Evolutionary conservation across 148 eudicot species (phyloP), one percentile per base, ranked within the genome.

Genomic region (Rhododendron henanense): DNA sequence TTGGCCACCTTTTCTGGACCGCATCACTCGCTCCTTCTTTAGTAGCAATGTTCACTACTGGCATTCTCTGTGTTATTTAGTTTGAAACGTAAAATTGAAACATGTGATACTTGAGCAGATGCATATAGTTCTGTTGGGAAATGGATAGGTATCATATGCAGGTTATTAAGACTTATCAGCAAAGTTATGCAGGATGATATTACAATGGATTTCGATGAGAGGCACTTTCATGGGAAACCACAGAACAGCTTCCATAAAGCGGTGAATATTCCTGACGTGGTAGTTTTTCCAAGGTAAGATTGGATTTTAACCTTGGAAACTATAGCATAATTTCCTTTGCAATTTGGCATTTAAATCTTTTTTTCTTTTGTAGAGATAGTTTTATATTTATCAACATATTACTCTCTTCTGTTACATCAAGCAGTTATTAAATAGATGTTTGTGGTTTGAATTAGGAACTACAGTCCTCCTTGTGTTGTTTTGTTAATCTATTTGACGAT

Each of bases 231-330:
- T 89, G 99, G 99, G 87, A 97, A 91, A 88, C 99, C 99, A 63
- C 99, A 93, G 86, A 92, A 94, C 92, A 97, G 99, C 89, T 97
- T 97, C 88, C 99, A 97, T 91, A 93, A 92, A 86, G 94, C 98
- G 86, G 93, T 95, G 81, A 97, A 97, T 89, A 91, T 97, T 76
- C 99, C 99, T 85, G 98, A 97, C 69, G 88, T 95, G 28, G 96
- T 97, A 76, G 92, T 95, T 73, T 93, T 90, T 89, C 98, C 99
- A 63, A 90, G 94, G 98, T 95, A 39, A 81, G 80, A 81, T 41
- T 53, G 44, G 51, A n/a, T 73, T 23, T 69, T 39, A 55, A 21
- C 57, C 35, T 65, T 47, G 65, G 44, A 39, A 71, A 84, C 23
- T 13, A 28, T 28, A 14, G 18, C 76, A 31, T 35, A 3, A 3